Percentiles rank a stretch among this genome's conserved stretches.
Evolutionary conservation across 495 filamentous ascomycete genomes (phyloP).

Genomic region (Cercophora scortea): DNA sequence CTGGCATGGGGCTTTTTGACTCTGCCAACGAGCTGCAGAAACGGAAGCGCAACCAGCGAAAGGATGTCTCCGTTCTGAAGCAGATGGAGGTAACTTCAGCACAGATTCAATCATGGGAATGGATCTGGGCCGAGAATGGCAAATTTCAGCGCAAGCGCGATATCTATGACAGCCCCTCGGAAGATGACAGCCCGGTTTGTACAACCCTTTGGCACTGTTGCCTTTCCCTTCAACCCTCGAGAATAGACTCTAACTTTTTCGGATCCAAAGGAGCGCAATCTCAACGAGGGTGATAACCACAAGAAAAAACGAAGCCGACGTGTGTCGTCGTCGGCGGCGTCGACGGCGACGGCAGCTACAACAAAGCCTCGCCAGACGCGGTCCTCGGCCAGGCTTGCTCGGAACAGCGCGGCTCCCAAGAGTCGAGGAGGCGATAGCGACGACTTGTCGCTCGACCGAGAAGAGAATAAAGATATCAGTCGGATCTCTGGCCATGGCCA

Average conservation of each 20-base stretch:
- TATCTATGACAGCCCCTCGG: slow-evolving; percentile 42
- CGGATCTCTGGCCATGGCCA: slow-evolving; percentile 8
- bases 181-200: slow-evolving; percentile 40
- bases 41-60: slow-evolving; percentile 80
- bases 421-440: neutral
- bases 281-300: slow-evolving; percentile 11
- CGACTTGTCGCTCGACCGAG: neutral
- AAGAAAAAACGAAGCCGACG: slow-evolving; percentile 21
- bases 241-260: neutral
- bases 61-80: slow-evolving; percentile 61
- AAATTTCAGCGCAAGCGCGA: slow-evolving; percentile 43
- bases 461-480: neutral
- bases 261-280: slow-evolving; percentile 13
- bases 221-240: neutral
- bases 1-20: slow-evolving; percentile 86
- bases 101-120: slow-evolving; percentile 61
- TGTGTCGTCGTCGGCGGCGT: slow-evolving; percentile 1
- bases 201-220: neutral
- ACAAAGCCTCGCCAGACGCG: slow-evolving; percentile 6
- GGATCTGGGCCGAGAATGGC: slow-evolving; percentile 55
- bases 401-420: slow-evolving; percentile 5
- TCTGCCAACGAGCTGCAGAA: slow-evolving; percentile 70
- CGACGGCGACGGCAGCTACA: neutral
- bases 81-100: slow-evolving; percentile 62
- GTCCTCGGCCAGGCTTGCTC: slow-evolving; percentile 11